A percentile compares a stretch with the other conserved stretches of the same genome.
Conservation (phyloP, 306 rosid genomes). For the Rosa multiflora region DNA sequence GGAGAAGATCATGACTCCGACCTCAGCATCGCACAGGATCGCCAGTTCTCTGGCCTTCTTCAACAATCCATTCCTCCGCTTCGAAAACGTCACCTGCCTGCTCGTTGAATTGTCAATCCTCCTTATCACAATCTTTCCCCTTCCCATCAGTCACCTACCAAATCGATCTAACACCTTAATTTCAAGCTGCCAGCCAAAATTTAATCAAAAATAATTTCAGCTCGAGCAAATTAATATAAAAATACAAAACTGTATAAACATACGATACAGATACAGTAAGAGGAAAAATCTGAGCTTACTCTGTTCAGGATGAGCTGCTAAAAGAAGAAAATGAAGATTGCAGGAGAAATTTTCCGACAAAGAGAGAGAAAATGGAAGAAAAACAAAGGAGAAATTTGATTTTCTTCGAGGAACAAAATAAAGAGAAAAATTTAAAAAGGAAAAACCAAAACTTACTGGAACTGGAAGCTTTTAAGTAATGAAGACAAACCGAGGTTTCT, state of each 20-base stretch:
- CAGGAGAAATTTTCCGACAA: neutral
- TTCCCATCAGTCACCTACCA: conserved; percentile 51
- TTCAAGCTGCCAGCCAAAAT: neutral
- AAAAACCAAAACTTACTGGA: conserved; percentile 34
- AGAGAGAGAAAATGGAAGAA: neutral
- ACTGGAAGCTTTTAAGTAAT: conserved; percentile 29
- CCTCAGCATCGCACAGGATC: conserved; percentile 89
- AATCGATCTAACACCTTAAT: neutral
- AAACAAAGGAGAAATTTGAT: neutral
- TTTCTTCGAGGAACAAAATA: neutral
- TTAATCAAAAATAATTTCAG: neutral
- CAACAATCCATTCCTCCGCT: conserved; percentile 77
- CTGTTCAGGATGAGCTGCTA: neutral
- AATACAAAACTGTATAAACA: neutral
- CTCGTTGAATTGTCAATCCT: conserved; percentile 92
- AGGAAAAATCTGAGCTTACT: neutral
- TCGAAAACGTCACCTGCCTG: conserved; percentile 89
- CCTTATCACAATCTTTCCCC: conserved; percentile 96
- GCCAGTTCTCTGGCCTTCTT: conserved; percentile 95
- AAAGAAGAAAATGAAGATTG: neutral
- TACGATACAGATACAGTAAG: neutral
- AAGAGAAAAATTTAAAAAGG: neutral
- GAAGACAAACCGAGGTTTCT: conserved; percentile 49
- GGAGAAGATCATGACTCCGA: conserved; percentile 86
- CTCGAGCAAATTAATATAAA: neutral